phyloP scores from a whole-genome alignment of 1,284 basidiomycete genomes.

The Ganoderma multipileum region DNA sequence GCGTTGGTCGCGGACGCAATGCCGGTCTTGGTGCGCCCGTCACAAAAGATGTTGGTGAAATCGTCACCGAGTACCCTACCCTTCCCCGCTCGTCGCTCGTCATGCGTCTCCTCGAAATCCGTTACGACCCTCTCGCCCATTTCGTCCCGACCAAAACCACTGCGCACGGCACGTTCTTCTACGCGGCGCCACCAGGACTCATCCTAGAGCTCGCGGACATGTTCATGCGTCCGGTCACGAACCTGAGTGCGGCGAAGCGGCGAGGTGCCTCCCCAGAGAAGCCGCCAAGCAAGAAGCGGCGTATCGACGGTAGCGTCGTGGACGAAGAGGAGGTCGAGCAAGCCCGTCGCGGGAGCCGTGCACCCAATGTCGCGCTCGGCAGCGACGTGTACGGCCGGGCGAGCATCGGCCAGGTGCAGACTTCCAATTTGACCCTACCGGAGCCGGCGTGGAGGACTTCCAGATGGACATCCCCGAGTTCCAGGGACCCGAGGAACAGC shows the following conservation, averaged over 20 bases:
- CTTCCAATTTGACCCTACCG: constrained; percentile 51
- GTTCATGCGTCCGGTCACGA: constrained; percentile 81
- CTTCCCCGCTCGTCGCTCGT: constrained; percentile 84
- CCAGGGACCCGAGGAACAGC: constrained; percentile 43
- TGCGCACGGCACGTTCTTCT: constrained; percentile 76
- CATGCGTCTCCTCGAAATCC: constrained; percentile 84
- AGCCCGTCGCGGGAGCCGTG: constrained; percentile 70
- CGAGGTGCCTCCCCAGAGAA: constrained; percentile 58
- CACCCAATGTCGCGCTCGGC: constrained; percentile 59
- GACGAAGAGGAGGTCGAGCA: constrained; percentile 58
- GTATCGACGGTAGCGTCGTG: constrained; percentile 55
- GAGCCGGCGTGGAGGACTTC: constrained; percentile 62
- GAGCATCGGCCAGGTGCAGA: constrained; percentile 51
- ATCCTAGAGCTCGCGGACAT: constrained; percentile 82
- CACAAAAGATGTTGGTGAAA: constrained; percentile 73
- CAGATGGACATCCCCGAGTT: constrained; percentile 60
- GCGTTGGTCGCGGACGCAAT: constrained; percentile 59
- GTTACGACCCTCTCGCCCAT: constrained; percentile 83
- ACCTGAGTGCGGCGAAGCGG: constrained; percentile 56
- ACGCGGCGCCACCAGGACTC: constrained; percentile 82
- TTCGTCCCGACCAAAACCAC: constrained; percentile 84
- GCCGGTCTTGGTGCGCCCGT: constrained; percentile 63
- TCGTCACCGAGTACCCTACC: constrained; percentile 81
- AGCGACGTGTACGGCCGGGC: constrained; percentile 55
- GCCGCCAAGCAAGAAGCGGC: constrained; percentile 65